Evolutionary conservation across 1,284 basidiomycete genomes (phyloP), one percentile per base, ranked within the genome.

Genomic region (Rhodotorula glutinis): DNA sequence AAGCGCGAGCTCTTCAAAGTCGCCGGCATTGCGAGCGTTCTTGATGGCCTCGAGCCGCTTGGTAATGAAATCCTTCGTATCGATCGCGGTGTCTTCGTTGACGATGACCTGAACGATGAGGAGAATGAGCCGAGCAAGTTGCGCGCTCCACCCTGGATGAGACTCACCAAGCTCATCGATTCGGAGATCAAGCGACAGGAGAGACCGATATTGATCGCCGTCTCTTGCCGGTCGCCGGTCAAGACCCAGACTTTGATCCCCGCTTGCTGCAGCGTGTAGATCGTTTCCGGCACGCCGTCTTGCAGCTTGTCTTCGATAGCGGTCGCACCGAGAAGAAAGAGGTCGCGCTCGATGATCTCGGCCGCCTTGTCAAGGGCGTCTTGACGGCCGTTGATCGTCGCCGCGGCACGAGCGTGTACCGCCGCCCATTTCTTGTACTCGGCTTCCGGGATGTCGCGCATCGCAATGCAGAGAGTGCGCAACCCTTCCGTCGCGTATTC

Each of bases 221-320:
- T 99, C 80, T 99, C 96, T 81, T 98, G 95, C 69, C 95, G 83
- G 79, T 99, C 96, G 3, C 96, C 96, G 1, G 96, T 98, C 57
- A 98, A 81, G 16, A 99, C 93, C 96, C 96, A 99, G 46, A 98
- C 88, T 84, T 98, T 98, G 81, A 99, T 98, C 0, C 96, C 96
- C 38, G 95, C 95, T 83, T 90, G 91, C 77, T 98, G 96, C 51
- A 99, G 80, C 2, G 93, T 98, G 77, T 98, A 93, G 66, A 99
- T 98, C 4, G 96, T 89, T 76, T 98, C 96, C 0, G 96, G 96
- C 0, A 99, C 96, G 53, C 96, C 96, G 63, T 99, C 96, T 78
- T 98, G 96, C 41, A 99, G 82, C 79, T 96, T 97, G 80, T 99
- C 96, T 79, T 99, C 96, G 74, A 98, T 95, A 10, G 96, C 96